Conservation (phyloP, 495 filamentous ascomycete species). For the Tuber brumale region DNA sequence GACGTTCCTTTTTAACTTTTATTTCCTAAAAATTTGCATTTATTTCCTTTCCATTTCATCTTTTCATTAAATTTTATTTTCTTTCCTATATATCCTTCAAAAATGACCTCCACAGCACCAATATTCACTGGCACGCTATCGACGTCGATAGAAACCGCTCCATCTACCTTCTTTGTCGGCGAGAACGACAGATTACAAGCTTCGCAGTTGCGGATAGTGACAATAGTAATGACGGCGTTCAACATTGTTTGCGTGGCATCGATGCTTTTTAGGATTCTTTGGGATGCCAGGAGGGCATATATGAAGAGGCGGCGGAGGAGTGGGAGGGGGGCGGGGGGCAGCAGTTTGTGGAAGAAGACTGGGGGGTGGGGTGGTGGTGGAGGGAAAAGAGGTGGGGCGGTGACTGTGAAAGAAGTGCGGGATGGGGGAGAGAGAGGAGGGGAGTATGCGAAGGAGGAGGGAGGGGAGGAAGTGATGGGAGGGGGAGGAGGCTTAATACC, state of each 20-base stretch:
- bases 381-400: background rate
- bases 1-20: background rate
- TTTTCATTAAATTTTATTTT: background rate
- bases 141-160: background rate
- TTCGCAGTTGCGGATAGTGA: conserved; percentile 19
- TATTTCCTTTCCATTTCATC: background rate
- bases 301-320: conserved; percentile 8
- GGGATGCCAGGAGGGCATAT: conserved; percentile 21
- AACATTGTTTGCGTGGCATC: conserved; percentile 26
- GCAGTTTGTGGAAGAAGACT: conserved; percentile 8
- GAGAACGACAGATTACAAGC: background rate
- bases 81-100: background rate
- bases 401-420: background rate
- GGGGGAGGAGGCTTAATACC: conserved; percentile 24
- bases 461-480: background rate
- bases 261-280: conserved; percentile 23
- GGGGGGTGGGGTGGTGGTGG: background rate
- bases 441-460: conserved; percentile 7
- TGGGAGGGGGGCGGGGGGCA: background rate
- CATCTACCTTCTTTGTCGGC: background rate
- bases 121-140: background rate
- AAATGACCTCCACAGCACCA: conserved; percentile 1
- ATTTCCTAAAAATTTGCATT: background rate
- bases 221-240: conserved; percentile 21
- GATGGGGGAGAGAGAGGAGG: conserved; percentile 4